phyloP scores from a whole-genome alignment of 2,329 filamentous ascomycete genomes.

The Phoma herbarum region DNA sequence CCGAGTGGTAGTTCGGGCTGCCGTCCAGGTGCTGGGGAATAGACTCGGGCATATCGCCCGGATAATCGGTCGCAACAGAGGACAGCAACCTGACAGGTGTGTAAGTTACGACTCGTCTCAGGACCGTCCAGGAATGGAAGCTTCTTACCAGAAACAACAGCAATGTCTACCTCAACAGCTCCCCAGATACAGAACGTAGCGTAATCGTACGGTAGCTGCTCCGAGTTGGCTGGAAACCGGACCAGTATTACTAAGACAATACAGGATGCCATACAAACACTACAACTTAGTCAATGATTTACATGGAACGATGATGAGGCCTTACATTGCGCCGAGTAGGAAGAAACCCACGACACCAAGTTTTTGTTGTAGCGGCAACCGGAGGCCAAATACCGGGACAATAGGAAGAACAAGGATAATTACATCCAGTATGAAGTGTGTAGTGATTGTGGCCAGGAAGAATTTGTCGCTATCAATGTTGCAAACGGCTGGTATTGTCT shows the following conservation, averaged over 20 bases:
- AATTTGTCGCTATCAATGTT: slow-evolving; percentile 19
- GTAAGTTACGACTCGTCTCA: not conserved
- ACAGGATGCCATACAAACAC: not conserved
- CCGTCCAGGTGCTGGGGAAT: not conserved
- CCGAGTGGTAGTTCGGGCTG: not conserved
- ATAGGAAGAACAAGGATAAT: slow-evolving; percentile 4
- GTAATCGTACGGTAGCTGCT: slow-evolving; percentile 18
- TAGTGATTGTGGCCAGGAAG: slow-evolving; percentile 17
- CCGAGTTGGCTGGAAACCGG: slow-evolving; percentile 1
- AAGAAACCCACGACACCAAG: not conserved
- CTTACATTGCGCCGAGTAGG: not conserved
- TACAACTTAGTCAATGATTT: not conserved
- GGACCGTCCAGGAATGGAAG: not conserved
- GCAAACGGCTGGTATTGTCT: slow-evolving; percentile 6
- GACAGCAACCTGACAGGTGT: not conserved
- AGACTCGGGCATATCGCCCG: not conserved
- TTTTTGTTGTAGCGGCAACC: not conserved
- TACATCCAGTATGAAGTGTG: slow-evolving; percentile 16
- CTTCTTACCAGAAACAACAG: slow-evolving; percentile 12
- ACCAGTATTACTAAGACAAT: slow-evolving; percentile 2
- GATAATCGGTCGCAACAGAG: not conserved
- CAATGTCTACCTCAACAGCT: slow-evolving; percentile 14
- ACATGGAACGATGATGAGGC: no score
- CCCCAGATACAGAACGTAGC: slow-evolving; percentile 19
- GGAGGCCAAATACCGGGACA: not conserved